Evolutionary conservation across 352 stramenopile genomes (phyloP).

Genomic region (Blastocystis sp.): DNA sequence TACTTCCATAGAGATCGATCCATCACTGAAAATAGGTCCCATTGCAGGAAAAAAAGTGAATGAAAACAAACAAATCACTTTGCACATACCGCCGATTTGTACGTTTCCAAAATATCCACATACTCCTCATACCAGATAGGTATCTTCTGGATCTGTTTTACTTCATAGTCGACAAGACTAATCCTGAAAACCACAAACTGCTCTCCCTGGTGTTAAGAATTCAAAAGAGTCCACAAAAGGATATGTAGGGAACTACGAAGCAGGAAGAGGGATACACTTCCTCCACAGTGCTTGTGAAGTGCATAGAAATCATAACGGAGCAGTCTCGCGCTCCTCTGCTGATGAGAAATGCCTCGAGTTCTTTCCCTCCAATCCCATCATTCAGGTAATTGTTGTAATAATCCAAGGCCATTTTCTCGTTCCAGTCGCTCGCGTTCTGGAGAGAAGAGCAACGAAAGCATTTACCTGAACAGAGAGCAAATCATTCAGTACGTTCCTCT

Average conservation of each 20-base stretch:
- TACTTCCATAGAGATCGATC: background rate
- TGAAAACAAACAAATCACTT: background rate
- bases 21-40: background rate
- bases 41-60: background rate
- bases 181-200: background rate
- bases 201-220: background rate
- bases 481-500: background rate
- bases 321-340: slow-evolving; percentile 15
- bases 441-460: background rate
- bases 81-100: background rate
- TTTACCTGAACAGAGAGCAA: background rate
- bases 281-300: background rate
- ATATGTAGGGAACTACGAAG: background rate
- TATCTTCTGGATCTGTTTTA: slow-evolving; percentile 23
- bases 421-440: background rate
- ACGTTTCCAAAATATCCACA: background rate
- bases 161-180: background rate
- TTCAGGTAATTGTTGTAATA: background rate
- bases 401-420: slow-evolving; percentile 1
- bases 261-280: background rate
- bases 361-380: background rate
- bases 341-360: background rate
- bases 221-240: background rate
- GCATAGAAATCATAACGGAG: background rate
- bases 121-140: slow-evolving; percentile 1